Evolutionary conservation across 805 yeast genomes (phyloP), one percentile per base, ranked within the genome.

Genomic region (Candida wancherniae): DNA sequence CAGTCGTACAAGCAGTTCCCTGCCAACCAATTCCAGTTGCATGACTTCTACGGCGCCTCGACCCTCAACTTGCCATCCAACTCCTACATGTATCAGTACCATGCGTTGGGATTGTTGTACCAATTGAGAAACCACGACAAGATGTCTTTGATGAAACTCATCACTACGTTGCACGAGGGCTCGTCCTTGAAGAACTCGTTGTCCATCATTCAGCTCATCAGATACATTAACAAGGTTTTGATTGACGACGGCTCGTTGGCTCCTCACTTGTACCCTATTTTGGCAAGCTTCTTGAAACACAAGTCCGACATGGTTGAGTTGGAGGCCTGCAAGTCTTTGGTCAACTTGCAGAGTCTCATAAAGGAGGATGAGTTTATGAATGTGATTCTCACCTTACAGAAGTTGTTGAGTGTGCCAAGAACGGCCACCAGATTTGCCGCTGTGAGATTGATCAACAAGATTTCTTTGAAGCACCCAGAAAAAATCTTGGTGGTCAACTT

Each of bases 361-460:
- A 61, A 73, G 19, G 74, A 75, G 32, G 82, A 73, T 26, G 80
- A 83, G 48, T 80, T 76, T 47, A 75, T 80, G 48, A 64, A 68
- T 33, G 90, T 94, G 9, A 72, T 92, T 29, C 57, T 70, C 36
- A 77, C 86, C 30, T 72, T 92, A 53, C 92, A 84, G 56, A 71
- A 73, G 34, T 73, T 88, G 49, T 63, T 92, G 48, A 61, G 79
- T n/a, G 90, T 87, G 26, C 95, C 97, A 45, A 74, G 96, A 52
- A 81, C 84, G 12, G 82, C 90, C 20, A 77, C 95, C 6, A 75
- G 95, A 51, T 92, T 92, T 61, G 86, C 96, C 3, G 97, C 97
- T 16, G 85, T 90, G 34, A 75, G 98, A 63, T 73, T 87, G 39
- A 73, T 92, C 50, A 88, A 87, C 67, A 79, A 80, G 51, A 75